A percentile compares a stretch with the other conserved stretches of the same genome.
Evolutionary conservation across 768 basidiomycete genomes (phyloP).

Genomic region (Leucosporidium creatinivorum): DNA sequence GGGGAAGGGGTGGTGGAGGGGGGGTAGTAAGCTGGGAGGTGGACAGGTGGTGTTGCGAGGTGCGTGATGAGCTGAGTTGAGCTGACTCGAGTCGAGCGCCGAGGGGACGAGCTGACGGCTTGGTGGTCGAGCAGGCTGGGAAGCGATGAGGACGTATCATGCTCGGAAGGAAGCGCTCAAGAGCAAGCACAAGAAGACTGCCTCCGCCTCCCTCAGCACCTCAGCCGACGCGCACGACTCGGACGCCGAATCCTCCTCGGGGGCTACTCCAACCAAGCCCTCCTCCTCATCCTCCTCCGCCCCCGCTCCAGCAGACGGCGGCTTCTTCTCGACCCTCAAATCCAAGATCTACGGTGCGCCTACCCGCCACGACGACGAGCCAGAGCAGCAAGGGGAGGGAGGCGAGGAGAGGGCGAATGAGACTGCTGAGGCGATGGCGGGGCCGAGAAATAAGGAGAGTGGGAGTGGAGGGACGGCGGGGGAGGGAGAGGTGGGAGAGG

Average conservation of each 20-base stretch:
- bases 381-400: neutral
- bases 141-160: no score
- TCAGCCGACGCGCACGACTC: neutral
- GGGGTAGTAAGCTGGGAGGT: constrained; percentile 5
- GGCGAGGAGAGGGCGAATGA: neutral
- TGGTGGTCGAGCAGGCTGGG: no score
- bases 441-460: constrained; percentile 11
- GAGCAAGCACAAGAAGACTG: constrained; percentile 12
- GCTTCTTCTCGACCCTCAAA: neutral
- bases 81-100: no score
- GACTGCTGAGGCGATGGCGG: constrained; percentile 11
- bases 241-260: neutral
- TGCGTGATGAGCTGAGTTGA: no score
- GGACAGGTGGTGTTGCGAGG: constrained; percentile 28
- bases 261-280: neutral
- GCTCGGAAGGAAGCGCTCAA: constrained; percentile 14
- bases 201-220: neutral
- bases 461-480: constrained; percentile 3
- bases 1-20: constrained; percentile 13
- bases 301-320: neutral
- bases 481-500: constrained; percentile 21
- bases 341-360: neutral
- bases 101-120: no score
- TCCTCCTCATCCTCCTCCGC: neutral
- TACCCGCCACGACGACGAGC: no score